These are phyloP conservation scores for Clonostachys sp. DNA, from an alignment of 2,329 filamentous ascomycete genomes.

Conservation along the genomic window DNA sequence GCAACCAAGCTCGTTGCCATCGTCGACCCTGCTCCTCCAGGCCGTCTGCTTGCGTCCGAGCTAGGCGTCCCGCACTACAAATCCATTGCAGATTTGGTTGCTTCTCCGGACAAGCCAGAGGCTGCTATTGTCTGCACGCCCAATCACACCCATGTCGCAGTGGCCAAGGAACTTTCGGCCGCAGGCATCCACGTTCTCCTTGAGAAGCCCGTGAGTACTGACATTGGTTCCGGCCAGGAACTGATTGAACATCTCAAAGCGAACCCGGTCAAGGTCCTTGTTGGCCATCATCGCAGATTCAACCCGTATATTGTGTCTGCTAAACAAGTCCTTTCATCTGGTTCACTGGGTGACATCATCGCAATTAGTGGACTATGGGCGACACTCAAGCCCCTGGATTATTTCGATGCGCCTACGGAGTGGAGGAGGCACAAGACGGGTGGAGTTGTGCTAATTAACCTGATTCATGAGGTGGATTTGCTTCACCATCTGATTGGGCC, in stretches of 20 bases:
- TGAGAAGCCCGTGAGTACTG: slow-evolving; percentile 50
- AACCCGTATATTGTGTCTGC: slow-evolving; percentile 48
- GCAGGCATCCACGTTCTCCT: slow-evolving; percentile 47
- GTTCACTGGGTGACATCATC: slow-evolving; percentile 37
- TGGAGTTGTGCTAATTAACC: slow-evolving; percentile 50
- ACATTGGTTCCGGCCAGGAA: slow-evolving; percentile 24
- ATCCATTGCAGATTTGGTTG: slow-evolving; percentile 35
- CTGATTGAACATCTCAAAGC: slow-evolving; percentile 17
- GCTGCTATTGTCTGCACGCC: slow-evolving; percentile 56
- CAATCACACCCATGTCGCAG: slow-evolving; percentile 49
- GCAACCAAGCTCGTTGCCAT: slow-evolving; percentile 16
- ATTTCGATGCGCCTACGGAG: slow-evolving; percentile 40
- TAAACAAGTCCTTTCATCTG: slow-evolving; percentile 33
- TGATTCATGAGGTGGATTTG: slow-evolving; percentile 57
- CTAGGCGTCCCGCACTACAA: slow-evolving; percentile 12
- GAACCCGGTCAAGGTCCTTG: slow-evolving; percentile 36
- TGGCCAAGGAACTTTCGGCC: slow-evolving; percentile 41
- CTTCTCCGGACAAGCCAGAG: slow-evolving; percentile 32
- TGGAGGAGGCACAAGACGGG: slow-evolving; percentile 40
- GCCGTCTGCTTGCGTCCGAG: slow-evolving; percentile 11
- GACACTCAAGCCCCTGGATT: slow-evolving; percentile 41
- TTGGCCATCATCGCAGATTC: slow-evolving; percentile 56
- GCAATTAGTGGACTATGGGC: slow-evolving; percentile 53
- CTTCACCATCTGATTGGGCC: slow-evolving; percentile 52
- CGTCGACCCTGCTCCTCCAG: slow-evolving; percentile 17